These are phyloP conservation scores for Pythium oligandrum DNA, from an alignment of 352 stramenopile species.

Conservation along the genomic window DNA sequence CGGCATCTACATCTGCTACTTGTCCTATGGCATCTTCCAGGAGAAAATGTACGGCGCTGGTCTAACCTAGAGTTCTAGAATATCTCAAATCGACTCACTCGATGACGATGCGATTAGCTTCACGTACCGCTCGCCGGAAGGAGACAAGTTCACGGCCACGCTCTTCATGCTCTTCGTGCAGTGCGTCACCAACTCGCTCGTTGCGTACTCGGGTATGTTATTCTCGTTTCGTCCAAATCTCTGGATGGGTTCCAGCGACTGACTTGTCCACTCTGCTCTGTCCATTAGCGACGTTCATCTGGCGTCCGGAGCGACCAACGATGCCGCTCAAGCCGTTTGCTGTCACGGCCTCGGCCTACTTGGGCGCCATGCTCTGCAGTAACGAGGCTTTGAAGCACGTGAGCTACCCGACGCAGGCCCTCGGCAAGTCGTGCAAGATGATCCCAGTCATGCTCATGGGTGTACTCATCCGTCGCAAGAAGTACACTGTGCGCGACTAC, in stretches of 20 bases:
- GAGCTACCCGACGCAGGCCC: slow-evolving; percentile 96
- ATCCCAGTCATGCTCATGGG: slow-evolving; percentile 96
- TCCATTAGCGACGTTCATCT: slow-evolving; percentile 66
- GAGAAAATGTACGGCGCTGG: slow-evolving; percentile 84
- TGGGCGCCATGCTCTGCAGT: slow-evolving; percentile 89
- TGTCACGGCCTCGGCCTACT: slow-evolving; percentile 86
- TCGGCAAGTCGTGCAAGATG: slow-evolving; percentile 99
- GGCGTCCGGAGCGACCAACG: slow-evolving; percentile 57
- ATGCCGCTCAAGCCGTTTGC: slow-evolving; percentile 82
- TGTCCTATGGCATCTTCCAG: slow-evolving; percentile 92
- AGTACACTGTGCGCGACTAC: slow-evolving; percentile 88
- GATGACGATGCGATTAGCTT: slow-evolving; percentile 37
- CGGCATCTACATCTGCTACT: slow-evolving; percentile 91
- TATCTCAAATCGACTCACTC: background rate
- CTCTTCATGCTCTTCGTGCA: slow-evolving; percentile 92
- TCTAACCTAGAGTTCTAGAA: background rate
- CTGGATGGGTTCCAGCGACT: too few species aligned
- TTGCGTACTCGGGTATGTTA: slow-evolving; percentile 63
- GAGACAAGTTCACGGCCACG: slow-evolving; percentile 88
- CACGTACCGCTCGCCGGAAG: slow-evolving; percentile 76
- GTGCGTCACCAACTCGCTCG: slow-evolving; percentile 86
- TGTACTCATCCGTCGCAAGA: slow-evolving; percentile 89
- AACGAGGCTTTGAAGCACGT: slow-evolving; percentile 94
- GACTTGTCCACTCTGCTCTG: background rate
- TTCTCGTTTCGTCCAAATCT: background rate